phyloP scores from a whole-genome alignment of 805 yeast species.

The Hemisphaericaspora nanyangensis region DNA sequence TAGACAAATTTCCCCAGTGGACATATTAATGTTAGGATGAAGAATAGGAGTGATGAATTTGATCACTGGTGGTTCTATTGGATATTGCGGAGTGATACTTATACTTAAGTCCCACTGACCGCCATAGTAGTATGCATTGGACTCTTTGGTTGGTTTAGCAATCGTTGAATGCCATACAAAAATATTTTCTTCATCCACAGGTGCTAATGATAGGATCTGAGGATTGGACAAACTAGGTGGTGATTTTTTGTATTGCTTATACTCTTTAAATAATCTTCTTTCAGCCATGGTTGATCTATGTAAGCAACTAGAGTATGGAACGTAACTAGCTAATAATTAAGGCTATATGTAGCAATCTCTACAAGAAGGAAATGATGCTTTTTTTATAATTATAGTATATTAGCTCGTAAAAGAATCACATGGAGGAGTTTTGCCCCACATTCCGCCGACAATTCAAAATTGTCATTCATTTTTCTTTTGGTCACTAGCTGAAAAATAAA shows the following conservation, averaged over 20 bases:
- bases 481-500: too few relatives aligned
- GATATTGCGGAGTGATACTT: constrained; percentile 46
- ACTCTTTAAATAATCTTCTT: constrained; percentile 37
- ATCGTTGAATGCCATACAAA: constrained; percentile 51
- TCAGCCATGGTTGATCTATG: constrained; percentile 28
- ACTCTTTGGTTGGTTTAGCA: constrained; percentile 41
- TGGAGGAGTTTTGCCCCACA: background rate
- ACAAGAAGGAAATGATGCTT: too few relatives aligned
- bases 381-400: too few relatives aligned
- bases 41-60: constrained; percentile 41
- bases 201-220: constrained; percentile 42
- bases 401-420: too few relatives aligned
- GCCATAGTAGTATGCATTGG: constrained; percentile 48
- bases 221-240: constrained; percentile 27
- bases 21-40: constrained; percentile 38
- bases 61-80: constrained; percentile 55
- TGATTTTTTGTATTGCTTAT: constrained; percentile 25
- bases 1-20: constrained; percentile 66
- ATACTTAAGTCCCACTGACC: constrained; percentile 52
- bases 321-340: background rate
- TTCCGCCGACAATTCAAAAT: too few relatives aligned
- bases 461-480: background rate
- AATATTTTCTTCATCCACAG: constrained; percentile 41
- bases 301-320: too few relatives aligned
- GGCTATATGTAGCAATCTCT: too few relatives aligned